Base-by-base conservation (phyloP, 1,284 basidiomycete species). In the Bjerkandera adusta region DNA sequence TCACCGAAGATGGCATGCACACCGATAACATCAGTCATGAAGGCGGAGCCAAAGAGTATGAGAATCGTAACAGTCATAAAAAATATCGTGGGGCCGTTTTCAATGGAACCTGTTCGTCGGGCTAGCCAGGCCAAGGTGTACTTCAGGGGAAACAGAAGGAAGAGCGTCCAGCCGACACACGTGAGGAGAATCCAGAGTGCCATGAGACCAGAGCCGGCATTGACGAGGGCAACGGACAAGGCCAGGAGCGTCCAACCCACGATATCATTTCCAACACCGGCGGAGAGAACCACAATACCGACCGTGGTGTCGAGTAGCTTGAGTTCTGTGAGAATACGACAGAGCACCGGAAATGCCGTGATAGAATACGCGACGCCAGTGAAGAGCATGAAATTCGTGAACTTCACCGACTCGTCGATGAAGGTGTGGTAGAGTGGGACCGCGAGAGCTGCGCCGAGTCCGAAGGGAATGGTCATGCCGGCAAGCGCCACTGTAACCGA, bases 291-390 rank as follows among this genome's bases (percentile, higher is more conserved):
- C 24, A 97, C 86, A 46, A 96, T 85, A 7, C 96, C 97, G 35
- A 99, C 94, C 1, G 85, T 89, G 5, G 93, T 97, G 53, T 96
- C 89, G 46, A 98, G 77, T 1, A 99, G 75, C 67, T 87, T 85
- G 26, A 89, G 72, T 59, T 86, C 84, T 0, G 86, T 85, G 40
- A 93, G 71, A 55, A 93, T 92, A 40, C 96, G 86, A 64, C 95
- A 97, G 3, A 98, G 77, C 3, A 99, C 95, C 0, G 88, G 90
- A 64, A 96, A 96, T 0, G 94, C 94, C 0, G 94, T 97, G 65
- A 97, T 97, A 2, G 88, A 86, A 69, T 85, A 92, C 1, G 93
- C 86, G 13, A 96, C 91, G 39, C 92, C 92, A 33, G 91, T 84
- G 67, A 97, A 98, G 34, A 99, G 83, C 75, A 98, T 81, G 66